Evolutionary conservation across 2,329 filamentous ascomycete species (phyloP).

Genomic region (Sclerotiophoma versabilis): DNA sequence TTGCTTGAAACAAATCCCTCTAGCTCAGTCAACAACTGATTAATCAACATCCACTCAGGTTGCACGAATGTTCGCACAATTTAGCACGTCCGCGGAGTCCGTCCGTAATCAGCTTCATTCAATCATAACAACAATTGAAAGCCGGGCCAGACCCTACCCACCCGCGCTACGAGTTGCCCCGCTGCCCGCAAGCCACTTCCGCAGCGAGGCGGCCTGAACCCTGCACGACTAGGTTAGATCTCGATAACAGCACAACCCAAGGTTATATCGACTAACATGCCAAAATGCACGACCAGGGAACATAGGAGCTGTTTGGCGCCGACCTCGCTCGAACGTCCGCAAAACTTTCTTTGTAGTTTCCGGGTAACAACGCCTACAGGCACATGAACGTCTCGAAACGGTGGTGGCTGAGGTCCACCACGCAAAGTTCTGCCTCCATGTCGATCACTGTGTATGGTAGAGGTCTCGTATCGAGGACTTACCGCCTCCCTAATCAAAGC

Average conservation of each 20-base stretch:
- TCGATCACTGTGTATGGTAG: slow-evolving; percentile 4
- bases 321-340: background rate
- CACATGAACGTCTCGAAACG: background rate
- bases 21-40: too few relatives aligned
- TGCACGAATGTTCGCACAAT: background rate
- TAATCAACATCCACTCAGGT: too few relatives aligned
- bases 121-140: background rate
- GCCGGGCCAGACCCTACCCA: slow-evolving; percentile 1
- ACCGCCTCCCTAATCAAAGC: background rate
- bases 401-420: background rate
- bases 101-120: background rate
- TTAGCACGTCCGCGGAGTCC: background rate
- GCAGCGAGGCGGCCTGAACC: slow-evolving; percentile 1
- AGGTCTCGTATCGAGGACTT: slow-evolving; percentile 14
- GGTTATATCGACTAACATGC: background rate
- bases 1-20: too few relatives aligned
- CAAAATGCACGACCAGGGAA: background rate
- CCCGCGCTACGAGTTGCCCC: slow-evolving; percentile 4
- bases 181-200: slow-evolving; percentile 14
- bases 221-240: background rate
- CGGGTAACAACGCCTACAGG: background rate
- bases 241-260: background rate
- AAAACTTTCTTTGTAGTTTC: background rate
- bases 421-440: background rate
- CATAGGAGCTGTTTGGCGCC: too few relatives aligned